Conservation (phyloP, 305 asterid species). For the Rubia tinctorum region DNA sequence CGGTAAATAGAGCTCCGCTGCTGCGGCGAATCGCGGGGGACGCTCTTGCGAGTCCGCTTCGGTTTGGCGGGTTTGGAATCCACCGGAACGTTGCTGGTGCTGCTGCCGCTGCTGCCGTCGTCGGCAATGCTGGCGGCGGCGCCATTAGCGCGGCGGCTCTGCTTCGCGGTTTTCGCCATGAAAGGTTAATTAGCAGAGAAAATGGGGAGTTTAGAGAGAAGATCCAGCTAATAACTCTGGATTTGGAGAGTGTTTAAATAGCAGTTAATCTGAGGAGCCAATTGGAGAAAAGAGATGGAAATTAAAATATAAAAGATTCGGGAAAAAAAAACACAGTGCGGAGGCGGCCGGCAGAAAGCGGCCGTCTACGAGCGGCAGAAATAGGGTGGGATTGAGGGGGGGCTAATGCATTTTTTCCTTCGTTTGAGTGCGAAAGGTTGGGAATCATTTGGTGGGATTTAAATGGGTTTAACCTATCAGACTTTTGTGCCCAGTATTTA, state of each 20-base stretch:
- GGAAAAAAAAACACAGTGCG: constrained; percentile 18
- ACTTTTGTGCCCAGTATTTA: background rate
- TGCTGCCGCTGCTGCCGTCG: constrained; percentile 6
- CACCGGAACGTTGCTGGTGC: background rate
- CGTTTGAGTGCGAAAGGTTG: background rate
- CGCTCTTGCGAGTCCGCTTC: constrained; percentile 61
- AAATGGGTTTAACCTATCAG: constrained; percentile 11
- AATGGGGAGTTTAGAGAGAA: background rate
- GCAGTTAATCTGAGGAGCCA: background rate
- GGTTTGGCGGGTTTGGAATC: constrained; percentile 18
- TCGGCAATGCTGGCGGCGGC: constrained; percentile 11
- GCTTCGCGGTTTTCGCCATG: constrained; percentile 71
- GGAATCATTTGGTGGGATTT: constrained; percentile 16
- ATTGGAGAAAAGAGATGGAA: background rate
- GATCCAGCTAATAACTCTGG: background rate
- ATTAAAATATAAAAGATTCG: background rate
- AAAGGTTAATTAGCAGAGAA: constrained; percentile 2
- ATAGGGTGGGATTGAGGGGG: background rate
- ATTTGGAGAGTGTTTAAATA: background rate
- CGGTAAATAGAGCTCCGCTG: constrained; percentile 82
- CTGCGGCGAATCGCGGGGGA: constrained; percentile 76
- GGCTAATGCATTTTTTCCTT: background rate
- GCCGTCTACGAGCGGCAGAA: constrained; percentile 49
- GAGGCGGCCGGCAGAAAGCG: constrained; percentile 14
- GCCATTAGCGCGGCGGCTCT: constrained; percentile 11